Conservation (phyloP, 805 yeast species). For the Pichia rugopelliculosa region DNA sequence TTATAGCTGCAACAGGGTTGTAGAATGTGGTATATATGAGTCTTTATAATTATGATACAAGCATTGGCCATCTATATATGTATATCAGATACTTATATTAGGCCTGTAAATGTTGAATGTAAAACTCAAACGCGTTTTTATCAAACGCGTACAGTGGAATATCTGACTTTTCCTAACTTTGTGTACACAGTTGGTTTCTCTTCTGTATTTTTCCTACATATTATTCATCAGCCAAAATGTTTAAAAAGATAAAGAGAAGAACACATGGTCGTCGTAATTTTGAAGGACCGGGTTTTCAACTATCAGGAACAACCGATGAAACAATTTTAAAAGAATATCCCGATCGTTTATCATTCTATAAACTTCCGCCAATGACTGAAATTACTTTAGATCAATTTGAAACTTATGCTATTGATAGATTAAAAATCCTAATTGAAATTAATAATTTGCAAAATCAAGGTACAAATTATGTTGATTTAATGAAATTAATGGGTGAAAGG, state of each 20-base stretch:
- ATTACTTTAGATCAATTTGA: slow-evolving; percentile 91
- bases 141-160: background rate
- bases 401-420: slow-evolving; percentile 89
- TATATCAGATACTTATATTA: too few relatives aligned
- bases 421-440: slow-evolving; percentile 75
- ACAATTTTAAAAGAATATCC: slow-evolving; percentile 32
- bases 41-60: too few relatives aligned
- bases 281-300: slow-evolving; percentile 25
- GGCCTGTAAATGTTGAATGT: too few relatives aligned
- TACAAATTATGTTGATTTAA: slow-evolving; percentile 57
- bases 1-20: background rate
- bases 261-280: slow-evolving; percentile 69
- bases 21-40: background rate
- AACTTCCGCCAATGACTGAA: slow-evolving; percentile 71
- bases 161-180: background rate
- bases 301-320: slow-evolving; percentile 1
- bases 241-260: slow-evolving; percentile 66
- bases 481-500: slow-evolving; percentile 55
- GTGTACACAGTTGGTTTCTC: too few relatives aligned
- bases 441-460: slow-evolving; percentile 67
- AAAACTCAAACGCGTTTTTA: background rate
- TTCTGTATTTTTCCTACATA: too few relatives aligned
- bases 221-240: slow-evolving; percentile 41
- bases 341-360: slow-evolving; percentile 66
- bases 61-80: too few relatives aligned